Evolutionary conservation across 2,329 filamentous ascomycete genomes (phyloP), one percentile per base, ranked within the genome.

Genomic region (Coniochaeta sp.): DNA sequence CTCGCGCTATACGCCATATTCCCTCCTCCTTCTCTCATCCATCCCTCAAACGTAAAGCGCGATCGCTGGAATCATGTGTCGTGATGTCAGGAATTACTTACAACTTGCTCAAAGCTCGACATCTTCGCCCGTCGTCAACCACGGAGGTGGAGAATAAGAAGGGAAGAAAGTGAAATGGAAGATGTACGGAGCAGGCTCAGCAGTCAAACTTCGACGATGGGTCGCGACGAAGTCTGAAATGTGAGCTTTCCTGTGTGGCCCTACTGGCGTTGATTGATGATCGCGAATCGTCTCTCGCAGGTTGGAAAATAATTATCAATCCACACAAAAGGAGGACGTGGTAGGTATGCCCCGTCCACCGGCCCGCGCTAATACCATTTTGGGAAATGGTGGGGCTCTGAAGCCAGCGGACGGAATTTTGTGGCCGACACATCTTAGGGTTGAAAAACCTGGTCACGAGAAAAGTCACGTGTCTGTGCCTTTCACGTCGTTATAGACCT

Each of bases 21-120:
- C 38, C 3, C 43, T 17, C 43, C 7, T 22, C 43, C 3, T 12
- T 31, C 24, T 2, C 44, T 55, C 28, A 28, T 55, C 28, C 55
- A n/a, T n/a, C 17, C 26, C n/a, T 56, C 31, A 11, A 24, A 4
- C 24, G 54, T n/a, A 38, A 17, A 9, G 22, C 6, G 22, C 12
- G 22, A 52, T 52, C 14, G n/a, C 16, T 31, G 47, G n/a, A 22
- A 14, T 31, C 24, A 52, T 52, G 47, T 22, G 31, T 54, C 44
- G 44, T 54, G 52, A 47, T 59, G 54, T n/a, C 14, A 2, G 47
- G 62, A 62, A 64, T 60, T 52, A 88, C 85, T 87, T 80, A 88
- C 86, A 81, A 87, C 84, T 77, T 79, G 76, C 81, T 88, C 86
- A 79, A 88, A 88, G 73, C 81, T 83, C 76, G 85, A 87, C 85